A percentile compares a stretch with the other conserved stretches of the same genome.
These are phyloP conservation scores for Phialophora chinensis DNA, from an alignment of 2,329 filamentous ascomycete species.

Conservation along the genomic window DNA sequence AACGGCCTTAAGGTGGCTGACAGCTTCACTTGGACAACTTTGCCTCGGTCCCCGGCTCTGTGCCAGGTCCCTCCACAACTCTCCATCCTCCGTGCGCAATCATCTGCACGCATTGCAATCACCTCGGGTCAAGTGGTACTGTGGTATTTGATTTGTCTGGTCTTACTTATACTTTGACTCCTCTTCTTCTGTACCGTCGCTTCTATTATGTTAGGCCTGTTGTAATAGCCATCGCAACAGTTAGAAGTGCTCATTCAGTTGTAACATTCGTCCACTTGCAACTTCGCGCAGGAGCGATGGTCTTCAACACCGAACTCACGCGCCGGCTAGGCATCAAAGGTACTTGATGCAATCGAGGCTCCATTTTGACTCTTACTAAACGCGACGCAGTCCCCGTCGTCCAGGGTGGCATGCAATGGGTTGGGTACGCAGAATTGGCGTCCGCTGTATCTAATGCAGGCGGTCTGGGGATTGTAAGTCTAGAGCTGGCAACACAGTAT, in stretches of 20 bases:
- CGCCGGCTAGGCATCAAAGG: slow-evolving; percentile 62
- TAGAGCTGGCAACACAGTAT: background rate
- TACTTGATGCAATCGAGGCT: slow-evolving; percentile 36
- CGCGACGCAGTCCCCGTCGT: slow-evolving; percentile 53
- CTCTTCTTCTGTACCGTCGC: background rate
- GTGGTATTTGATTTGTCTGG: slow-evolving; percentile 12
- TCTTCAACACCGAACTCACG: slow-evolving; percentile 69
- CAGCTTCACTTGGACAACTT: background rate
- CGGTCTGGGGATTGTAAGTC: slow-evolving; percentile 56
- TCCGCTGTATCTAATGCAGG: slow-evolving; percentile 60
- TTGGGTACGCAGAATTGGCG: slow-evolving; percentile 60
- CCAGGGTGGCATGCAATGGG: slow-evolving; percentile 63
- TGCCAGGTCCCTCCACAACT: slow-evolving; percentile 5
- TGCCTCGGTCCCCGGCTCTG: slow-evolving; percentile 29
- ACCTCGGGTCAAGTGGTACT: slow-evolving; percentile 22
- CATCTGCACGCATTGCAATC: slow-evolving; percentile 18
- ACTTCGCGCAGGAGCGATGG: slow-evolving; percentile 53
- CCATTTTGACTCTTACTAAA: slow-evolving; percentile 1
- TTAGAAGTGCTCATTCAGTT: background rate
- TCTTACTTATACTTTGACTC: slow-evolving; percentile 1
- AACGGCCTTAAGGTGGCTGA: slow-evolving; percentile 15
- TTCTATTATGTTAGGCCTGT: background rate
- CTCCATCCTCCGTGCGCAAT: background rate
- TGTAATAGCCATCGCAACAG: background rate
- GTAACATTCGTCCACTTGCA: background rate